phyloP scores from a whole-genome alignment of 2,329 filamentous ascomycete species.

The Sclerotinia sclerotiorum region DNA sequence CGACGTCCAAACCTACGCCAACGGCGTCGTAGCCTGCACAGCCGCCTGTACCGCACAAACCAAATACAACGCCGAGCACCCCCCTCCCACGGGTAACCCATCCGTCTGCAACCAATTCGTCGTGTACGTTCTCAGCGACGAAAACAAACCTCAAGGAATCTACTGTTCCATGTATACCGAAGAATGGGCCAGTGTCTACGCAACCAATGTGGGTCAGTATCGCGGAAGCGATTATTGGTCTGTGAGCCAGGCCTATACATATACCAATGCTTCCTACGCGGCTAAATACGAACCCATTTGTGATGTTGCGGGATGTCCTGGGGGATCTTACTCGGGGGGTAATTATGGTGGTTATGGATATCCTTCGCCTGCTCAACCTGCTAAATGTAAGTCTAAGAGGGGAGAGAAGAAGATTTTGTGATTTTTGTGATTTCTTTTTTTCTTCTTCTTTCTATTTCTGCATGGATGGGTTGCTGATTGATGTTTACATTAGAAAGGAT shows the following conservation, averaged over 20 bases:
- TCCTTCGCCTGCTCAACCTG: too few relatives aligned
- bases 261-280: background rate
- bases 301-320: constrained; percentile 4
- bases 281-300: constrained; percentile 5
- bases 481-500: too few relatives aligned
- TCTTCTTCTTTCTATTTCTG: background rate
- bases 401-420: background rate
- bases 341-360: constrained; percentile 14
- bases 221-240: constrained; percentile 17
- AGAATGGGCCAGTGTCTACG: constrained; percentile 31
- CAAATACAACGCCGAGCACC: constrained; percentile 39
- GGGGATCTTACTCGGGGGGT: background rate
- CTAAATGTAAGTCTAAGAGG: constrained; percentile 8
- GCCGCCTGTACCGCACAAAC: constrained; percentile 42
- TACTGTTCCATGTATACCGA: constrained; percentile 41
- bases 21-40: constrained; percentile 37
- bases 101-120: constrained; percentile 44
- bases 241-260: constrained; percentile 13
- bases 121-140: constrained; percentile 42
- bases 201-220: constrained; percentile 35
- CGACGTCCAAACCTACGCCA: constrained; percentile 27
- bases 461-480: too few relatives aligned
- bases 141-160: constrained; percentile 42
- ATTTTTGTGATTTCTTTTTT: background rate
- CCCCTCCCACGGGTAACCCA: constrained; percentile 38